Percentiles rank a stretch among this genome's conserved stretches.
Evolutionary conservation across 2,329 filamentous ascomycete species (phyloP).

Genomic region (Neodidymelliopsis sp.): DNA sequence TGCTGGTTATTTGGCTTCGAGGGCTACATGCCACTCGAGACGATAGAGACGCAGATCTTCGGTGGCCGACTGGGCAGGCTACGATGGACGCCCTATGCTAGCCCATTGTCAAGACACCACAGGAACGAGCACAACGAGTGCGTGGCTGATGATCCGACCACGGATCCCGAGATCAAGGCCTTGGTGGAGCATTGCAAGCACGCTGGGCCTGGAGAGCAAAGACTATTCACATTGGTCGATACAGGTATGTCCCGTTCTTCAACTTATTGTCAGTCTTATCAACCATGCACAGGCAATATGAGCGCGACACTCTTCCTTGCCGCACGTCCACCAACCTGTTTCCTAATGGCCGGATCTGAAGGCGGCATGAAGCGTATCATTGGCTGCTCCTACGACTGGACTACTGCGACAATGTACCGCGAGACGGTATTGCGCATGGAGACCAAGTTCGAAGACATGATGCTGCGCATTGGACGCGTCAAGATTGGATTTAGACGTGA

Average conservation of each 20-base stretch:
- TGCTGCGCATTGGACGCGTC: conserved; percentile 45
- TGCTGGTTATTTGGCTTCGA: conserved; percentile 56
- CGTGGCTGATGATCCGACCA: conserved; percentile 43
- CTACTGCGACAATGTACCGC: conserved; percentile 50
- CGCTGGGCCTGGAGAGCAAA: conserved; percentile 37
- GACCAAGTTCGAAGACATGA: conserved; percentile 47
- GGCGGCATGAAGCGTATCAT: conserved; percentile 57
- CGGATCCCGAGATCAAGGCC: conserved; percentile 26
- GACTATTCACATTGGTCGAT: conserved; percentile 36
- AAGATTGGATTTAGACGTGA: conserved; percentile 38
- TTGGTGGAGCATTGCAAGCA: conserved; percentile 33
- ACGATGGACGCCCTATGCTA: conserved; percentile 46
- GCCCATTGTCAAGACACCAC: conserved; percentile 44
- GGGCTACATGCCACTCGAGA: conserved; percentile 50
- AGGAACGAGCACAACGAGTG: conserved; percentile 40
- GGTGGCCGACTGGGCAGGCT: conserved; percentile 47
- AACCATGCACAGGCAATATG: conserved; percentile 48
- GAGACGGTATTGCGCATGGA: conserved; percentile 57
- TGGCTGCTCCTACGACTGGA: conserved; percentile 57
- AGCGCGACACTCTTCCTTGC: conserved; percentile 54
- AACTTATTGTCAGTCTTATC: conserved; percentile 8
- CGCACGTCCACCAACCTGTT: conserved; percentile 50
- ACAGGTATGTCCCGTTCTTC: conserved; percentile 39
- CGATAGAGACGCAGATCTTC: conserved; percentile 52
- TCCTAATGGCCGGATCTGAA: conserved; percentile 55